Evolutionary conservation across 139 green algal species (phyloP).

Genomic region (Microglena sp.): DNA sequence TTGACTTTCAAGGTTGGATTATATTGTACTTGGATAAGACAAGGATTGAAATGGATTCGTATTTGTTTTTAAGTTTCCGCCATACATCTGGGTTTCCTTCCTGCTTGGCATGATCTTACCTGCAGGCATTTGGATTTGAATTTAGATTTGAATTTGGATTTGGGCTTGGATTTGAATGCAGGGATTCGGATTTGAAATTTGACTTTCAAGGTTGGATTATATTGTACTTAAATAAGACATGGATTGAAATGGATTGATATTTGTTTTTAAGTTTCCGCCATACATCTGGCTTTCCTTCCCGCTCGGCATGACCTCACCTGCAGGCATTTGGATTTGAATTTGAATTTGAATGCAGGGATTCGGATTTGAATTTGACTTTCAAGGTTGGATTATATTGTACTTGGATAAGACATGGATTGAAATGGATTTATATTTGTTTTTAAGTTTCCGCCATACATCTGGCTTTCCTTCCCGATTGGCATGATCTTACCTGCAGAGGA

Average conservation of each 20-base stretch:
- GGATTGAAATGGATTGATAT: too few species aligned
- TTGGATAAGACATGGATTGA: not conserved
- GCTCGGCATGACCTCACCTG: not conserved
- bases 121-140: too few species aligned
- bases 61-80: too few species aligned
- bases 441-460: too few species aligned
- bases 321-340: not conserved
- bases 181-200: too few species aligned
- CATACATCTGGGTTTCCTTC: not conserved
- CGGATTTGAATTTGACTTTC: not conserved
- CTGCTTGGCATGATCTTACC: not conserved
- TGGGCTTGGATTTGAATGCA: too few species aligned
- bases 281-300: not conserved
- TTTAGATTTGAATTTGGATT: too few species aligned
- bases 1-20: not conserved
- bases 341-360: not conserved
- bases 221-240: not conserved
- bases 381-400: not conserved
- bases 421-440: too few species aligned
- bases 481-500: not conserved
- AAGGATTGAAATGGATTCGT: too few species aligned
- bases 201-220: not conserved
- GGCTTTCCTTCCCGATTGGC: not conserved
- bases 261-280: too few species aligned
- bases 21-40: not conserved